Base-by-base conservation (phyloP, 2,329 filamentous ascomycete species). In the Fusarium scirpi region DNA sequence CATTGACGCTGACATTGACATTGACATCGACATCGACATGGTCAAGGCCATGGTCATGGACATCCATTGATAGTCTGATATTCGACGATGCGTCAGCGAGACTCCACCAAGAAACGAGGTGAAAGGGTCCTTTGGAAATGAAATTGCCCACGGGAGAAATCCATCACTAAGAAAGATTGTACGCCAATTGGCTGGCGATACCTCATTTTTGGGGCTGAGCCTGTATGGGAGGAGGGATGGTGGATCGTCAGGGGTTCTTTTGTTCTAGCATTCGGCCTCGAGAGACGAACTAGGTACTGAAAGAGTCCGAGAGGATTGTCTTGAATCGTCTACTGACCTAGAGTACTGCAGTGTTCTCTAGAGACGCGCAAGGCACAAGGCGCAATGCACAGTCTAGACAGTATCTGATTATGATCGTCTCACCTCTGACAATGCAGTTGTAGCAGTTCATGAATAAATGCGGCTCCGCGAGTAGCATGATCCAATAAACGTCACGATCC, bases 401-500 rank as follows among this genome's bases (percentile, higher is more conserved):
- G 53, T 45, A 58, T 25, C 34, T 62, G 45, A 62, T 70, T 68
- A 64, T 59, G 67, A 70, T 70, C 67, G 52, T 41, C 65, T 46
- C 29, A 29, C 40, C 38, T 47, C 34, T 30, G 16, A 52, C 22
- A 16, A 18, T 20, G 22, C 40, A 52, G 11, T 45, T 38, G 49
- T 34, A 48, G 48, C 57, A 58, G 32, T 60, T 44, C 41, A 43
- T 63, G 40, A 46, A 47, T 25, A 63, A 58, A 62, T 46, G 32
- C 57, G 63, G 58, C 40, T 63, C 58, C 64, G 46, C 7, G 27
- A 34, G 34, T 29, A 55, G 20, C 40, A 47, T 43, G 57, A 67
- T 34, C 65, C 65, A 68, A 68, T 67, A 40, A 49, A 68, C 18
- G 27, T 40, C 48, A 58, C 48, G 45, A 67, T 68, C 64, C 64